A percentile compares a stretch with the other conserved stretches of the same genome.
Conservation (phyloP, 306 rosid species). For the Quercus bicolor region DNA sequence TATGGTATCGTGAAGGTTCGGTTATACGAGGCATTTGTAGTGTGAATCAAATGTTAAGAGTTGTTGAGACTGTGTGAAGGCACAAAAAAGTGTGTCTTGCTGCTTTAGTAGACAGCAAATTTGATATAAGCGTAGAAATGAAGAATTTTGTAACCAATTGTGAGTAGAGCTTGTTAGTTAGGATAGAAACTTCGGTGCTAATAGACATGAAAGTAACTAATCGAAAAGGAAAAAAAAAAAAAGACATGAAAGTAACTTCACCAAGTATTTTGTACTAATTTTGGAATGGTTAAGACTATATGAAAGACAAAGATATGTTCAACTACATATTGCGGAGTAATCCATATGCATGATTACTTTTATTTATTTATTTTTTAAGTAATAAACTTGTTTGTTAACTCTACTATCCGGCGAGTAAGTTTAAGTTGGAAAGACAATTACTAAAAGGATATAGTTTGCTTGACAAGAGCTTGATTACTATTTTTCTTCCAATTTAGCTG, state of each 20-base stretch:
- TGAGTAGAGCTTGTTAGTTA: neutral
- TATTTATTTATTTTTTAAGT: neutral
- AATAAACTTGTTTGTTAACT: no score
- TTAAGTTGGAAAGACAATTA: neutral
- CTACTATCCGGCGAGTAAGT: neutral
- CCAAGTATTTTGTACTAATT: no score
- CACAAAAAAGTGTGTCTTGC: neutral
- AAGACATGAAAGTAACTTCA: no score
- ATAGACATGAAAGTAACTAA: no score
- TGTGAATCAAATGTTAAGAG: neutral
- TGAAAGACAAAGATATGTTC: no score
- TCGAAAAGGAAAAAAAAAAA: neutral
- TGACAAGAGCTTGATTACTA: neutral
- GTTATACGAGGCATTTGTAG: neutral
- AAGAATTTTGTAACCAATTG: neutral
- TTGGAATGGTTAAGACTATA: no score
- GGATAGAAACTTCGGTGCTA: no score
- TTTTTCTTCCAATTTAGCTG: neutral
- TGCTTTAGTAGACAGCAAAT: neutral
- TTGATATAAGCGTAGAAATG: neutral
- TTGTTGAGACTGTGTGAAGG: neutral
- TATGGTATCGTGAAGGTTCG: neutral
- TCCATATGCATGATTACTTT: neutral
- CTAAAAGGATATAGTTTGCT: neutral
- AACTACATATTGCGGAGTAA: no score